phyloP scores from a whole-genome alignment of 768 basidiomycete species.

The Saitozyma podzolica region DNA sequence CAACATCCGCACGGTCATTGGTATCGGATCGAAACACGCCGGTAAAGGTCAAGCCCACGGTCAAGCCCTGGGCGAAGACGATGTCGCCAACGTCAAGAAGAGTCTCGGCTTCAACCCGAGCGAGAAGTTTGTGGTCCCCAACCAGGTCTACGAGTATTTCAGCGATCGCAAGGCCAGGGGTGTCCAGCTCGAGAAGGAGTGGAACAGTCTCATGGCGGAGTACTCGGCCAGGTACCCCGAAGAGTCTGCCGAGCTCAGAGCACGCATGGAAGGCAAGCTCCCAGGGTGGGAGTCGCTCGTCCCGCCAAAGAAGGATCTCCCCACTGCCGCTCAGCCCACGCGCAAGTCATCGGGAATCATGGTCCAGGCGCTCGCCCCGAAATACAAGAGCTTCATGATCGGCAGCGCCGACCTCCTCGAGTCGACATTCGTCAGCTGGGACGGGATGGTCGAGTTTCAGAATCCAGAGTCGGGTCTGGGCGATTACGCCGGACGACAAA shows the following conservation, averaged over 20 bases:
- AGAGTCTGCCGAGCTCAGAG: slow-evolving; percentile 29
- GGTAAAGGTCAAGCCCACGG: slow-evolving; percentile 42
- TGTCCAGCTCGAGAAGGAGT: slow-evolving; percentile 28
- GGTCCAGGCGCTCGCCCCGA: slow-evolving; percentile 35
- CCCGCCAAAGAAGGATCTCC: slow-evolving; percentile 35
- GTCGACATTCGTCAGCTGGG: slow-evolving; percentile 48
- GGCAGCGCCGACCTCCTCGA: slow-evolving; percentile 47
- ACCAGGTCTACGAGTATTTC: slow-evolving; percentile 44
- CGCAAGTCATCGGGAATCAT: slow-evolving; percentile 42
- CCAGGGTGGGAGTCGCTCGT: slow-evolving; percentile 36
- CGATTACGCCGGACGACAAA: slow-evolving; percentile 45
- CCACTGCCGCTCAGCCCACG: slow-evolving; percentile 30
- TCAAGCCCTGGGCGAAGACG: slow-evolving; percentile 43
- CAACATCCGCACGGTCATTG: slow-evolving; percentile 46
- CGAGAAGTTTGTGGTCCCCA: slow-evolving; percentile 34
- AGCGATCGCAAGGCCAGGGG: slow-evolving; percentile 27
- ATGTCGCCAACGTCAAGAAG: slow-evolving; percentile 40
- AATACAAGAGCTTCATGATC: slow-evolving; percentile 35
- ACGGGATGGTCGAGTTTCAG: slow-evolving; percentile 44
- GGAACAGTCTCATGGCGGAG: slow-evolving; percentile 34
- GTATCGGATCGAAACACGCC: slow-evolving; percentile 34
- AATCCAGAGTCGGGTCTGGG: slow-evolving; percentile 45
- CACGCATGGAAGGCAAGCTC: slow-evolving; percentile 29
- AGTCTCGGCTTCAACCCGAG: slow-evolving; percentile 38
- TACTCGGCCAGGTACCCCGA: slow-evolving; percentile 34